Percentiles rank a stretch among this genome's conserved stretches.
These are phyloP conservation scores for Solanum dulcamara DNA, from an alignment of 257 asterid genomes.

Conservation along the genomic window DNA sequence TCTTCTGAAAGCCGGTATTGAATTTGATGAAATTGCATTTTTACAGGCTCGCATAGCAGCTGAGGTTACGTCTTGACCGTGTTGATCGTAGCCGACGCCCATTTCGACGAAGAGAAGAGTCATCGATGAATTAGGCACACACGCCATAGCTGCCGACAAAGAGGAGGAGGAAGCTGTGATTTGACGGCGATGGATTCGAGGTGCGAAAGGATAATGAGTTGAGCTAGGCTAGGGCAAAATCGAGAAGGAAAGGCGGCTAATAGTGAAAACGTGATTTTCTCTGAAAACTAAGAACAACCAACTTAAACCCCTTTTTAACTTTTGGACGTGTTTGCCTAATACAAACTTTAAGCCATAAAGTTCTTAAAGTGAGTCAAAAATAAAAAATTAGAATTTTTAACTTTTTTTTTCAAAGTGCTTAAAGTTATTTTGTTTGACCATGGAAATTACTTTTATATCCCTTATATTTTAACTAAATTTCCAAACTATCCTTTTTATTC, in stretches of 20 bases:
- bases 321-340: too few relatives aligned
- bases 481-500: too few relatives aligned
- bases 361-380: too few relatives aligned
- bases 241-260: not conserved
- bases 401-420: too few relatives aligned
- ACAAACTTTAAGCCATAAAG: too few relatives aligned
- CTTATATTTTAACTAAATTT: too few relatives aligned
- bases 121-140: constrained; percentile 32
- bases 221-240: not conserved
- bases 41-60: constrained; percentile 96
- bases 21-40: constrained; percentile 85
- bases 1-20: constrained; percentile 86
- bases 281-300: too few relatives aligned
- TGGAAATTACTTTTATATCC: too few relatives aligned
- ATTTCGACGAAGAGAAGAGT: constrained; percentile 89
- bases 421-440: too few relatives aligned
- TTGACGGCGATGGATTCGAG: not conserved
- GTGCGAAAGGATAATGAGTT: not conserved
- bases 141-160: not conserved
- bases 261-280: too few relatives aligned
- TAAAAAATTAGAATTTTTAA: too few relatives aligned
- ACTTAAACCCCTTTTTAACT: too few relatives aligned
- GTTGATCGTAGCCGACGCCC: constrained; percentile 99
- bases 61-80: constrained; percentile 82
- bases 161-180: not conserved